Conservation (phyloP, 2,329 filamentous ascomycete species). For the Botrytis squamosa region DNA sequence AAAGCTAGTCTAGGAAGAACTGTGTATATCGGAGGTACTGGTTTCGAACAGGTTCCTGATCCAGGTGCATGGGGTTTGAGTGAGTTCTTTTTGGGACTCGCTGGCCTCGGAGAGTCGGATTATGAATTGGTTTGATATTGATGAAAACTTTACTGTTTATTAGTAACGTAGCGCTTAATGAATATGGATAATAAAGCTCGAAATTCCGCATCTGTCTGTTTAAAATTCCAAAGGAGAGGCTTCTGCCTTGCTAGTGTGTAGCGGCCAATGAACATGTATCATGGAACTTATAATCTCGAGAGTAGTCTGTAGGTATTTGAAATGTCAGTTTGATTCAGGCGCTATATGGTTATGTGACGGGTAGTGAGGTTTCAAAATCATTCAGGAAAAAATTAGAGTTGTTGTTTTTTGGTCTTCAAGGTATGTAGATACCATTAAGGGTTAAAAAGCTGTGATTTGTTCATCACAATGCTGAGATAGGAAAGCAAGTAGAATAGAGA, state of each 20-base stretch:
- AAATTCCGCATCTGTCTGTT: neutral
- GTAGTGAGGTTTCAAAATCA: neutral
- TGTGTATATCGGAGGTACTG: slow-evolving; percentile 77
- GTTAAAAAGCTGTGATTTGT: slow-evolving; percentile 23
- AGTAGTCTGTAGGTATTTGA: neutral
- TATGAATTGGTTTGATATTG: slow-evolving; percentile 39
- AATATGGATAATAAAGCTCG: neutral
- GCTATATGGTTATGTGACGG: neutral
- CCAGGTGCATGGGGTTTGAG: slow-evolving; percentile 75
- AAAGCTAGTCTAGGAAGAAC: slow-evolving; percentile 80
- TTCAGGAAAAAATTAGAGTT: slow-evolving; percentile 23
- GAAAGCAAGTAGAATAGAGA: neutral
- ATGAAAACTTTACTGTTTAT: neutral
- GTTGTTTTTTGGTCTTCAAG: slow-evolving; percentile 22
- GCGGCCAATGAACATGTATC: neutral
- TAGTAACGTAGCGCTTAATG: slow-evolving; percentile 4
- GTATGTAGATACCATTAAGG: slow-evolving; percentile 19
- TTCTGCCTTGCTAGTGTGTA: neutral
- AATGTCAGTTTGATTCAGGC: neutral
- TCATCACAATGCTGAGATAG: slow-evolving; percentile 7
- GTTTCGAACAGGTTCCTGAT: slow-evolving; percentile 71
- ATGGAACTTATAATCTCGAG: neutral
- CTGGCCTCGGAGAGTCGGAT: slow-evolving; percentile 44
- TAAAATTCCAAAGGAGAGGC: neutral
- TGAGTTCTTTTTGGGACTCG: slow-evolving; percentile 78